phyloP scores from a whole-genome alignment of 495 filamentous ascomycete species.

The Xylaria acuta region DNA sequence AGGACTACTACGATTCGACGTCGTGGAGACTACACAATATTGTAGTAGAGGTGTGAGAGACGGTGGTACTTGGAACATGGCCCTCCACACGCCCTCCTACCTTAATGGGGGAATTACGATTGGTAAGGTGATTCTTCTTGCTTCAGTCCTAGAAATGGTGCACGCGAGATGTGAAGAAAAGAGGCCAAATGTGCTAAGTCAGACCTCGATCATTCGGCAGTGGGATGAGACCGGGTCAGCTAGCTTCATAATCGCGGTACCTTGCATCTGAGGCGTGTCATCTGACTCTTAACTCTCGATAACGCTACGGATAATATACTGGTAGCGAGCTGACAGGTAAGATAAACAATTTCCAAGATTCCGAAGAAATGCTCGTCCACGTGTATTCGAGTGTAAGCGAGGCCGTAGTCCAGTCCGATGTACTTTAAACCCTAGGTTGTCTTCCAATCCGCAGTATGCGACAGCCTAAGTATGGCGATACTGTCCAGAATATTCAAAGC shows the following conservation, averaged over 20 bases:
- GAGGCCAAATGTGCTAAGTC: neutral
- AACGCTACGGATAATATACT: neutral
- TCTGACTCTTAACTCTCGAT: slow-evolving; percentile 13
- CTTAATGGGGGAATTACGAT: neutral
- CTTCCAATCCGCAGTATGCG: neutral
- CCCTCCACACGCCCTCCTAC: slow-evolving; percentile 1
- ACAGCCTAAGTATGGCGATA: neutral
- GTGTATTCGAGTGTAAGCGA: neutral
- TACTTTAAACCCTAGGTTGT: neutral
- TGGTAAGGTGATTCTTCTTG: neutral
- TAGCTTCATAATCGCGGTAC: slow-evolving; percentile 15
- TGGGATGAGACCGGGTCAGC: neutral
- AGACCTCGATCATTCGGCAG: neutral
- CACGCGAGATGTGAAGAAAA: neutral
- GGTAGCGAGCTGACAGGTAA: slow-evolving; percentile 24
- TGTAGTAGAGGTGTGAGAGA: neutral
- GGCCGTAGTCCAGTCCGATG: neutral
- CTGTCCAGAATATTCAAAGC: neutral
- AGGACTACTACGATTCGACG: neutral
- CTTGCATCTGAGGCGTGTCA: slow-evolving; percentile 18
- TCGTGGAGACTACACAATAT: neutral
- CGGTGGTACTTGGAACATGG: neutral
- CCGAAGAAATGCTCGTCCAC: neutral
- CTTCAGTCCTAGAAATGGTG: neutral
- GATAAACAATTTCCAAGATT: slow-evolving; percentile 3